A percentile compares a stretch with the other conserved stretches of the same genome.
Conservation (phyloP, 495 filamentous ascomycete species). For the Penicillium riverlandense region DNA sequence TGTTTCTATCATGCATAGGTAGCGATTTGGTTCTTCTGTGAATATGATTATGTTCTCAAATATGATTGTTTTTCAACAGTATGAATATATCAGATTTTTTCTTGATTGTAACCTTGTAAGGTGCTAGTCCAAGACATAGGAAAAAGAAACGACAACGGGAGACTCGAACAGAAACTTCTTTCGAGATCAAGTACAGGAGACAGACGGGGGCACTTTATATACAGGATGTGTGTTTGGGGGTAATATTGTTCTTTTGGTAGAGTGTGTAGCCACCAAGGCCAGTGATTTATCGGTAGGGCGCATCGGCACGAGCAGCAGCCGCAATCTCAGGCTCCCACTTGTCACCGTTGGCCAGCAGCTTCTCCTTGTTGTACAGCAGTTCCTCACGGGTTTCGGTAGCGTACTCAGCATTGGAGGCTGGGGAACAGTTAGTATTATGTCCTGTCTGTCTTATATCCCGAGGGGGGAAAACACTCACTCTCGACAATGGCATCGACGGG, state of each 20-base stretch:
- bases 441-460: too few relatives aligned
- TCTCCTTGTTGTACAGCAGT: conserved; percentile 97
- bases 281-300: conserved; percentile 67
- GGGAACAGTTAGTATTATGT: neutral
- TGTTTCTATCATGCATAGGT: conserved; percentile 23
- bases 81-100: neutral
- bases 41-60: conserved; percentile 21
- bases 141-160: too few relatives aligned
- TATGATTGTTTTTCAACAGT: too few relatives aligned
- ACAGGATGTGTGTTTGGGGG: conserved; percentile 22
- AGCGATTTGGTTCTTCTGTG: conserved; percentile 26
- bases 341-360: conserved; percentile 81
- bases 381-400: conserved; percentile 97
- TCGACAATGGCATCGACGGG: conserved; percentile 98
- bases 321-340: conserved; percentile 99
- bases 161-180: neutral
- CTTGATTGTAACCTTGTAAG: too few relatives aligned
- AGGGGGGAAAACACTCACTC: conserved; percentile 36
- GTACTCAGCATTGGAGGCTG: conserved; percentile 91
- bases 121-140: too few relatives aligned
- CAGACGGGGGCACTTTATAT: conserved; percentile 25
- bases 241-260: neutral
- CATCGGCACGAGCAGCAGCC: conserved; percentile 80
- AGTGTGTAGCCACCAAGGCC: too few relatives aligned
- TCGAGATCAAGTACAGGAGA: conserved; percentile 6